Evolutionary conservation across 305 asterid genomes (phyloP).

Genomic region (Andrographis paniculata): DNA sequence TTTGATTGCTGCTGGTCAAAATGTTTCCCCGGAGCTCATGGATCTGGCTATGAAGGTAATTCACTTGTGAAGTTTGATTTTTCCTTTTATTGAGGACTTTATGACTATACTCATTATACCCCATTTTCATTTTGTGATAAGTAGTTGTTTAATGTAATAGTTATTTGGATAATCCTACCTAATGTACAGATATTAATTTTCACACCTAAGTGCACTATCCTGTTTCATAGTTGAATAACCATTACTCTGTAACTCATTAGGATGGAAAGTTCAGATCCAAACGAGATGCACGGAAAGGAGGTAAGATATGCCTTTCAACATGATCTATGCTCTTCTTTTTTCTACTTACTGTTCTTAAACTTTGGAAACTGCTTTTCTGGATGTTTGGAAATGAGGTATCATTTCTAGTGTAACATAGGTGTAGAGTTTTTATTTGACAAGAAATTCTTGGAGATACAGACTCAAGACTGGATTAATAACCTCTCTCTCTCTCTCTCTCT

Average conservation of each 20-base stretch:
- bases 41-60: slow-evolving; percentile 98
- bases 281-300: slow-evolving; percentile 97
- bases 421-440: too few species aligned
- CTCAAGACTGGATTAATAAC: too few species aligned
- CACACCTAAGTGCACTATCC: not conserved
- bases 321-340: slow-evolving; percentile 12
- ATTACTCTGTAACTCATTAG: slow-evolving; percentile 45
- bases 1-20: slow-evolving; percentile 94
- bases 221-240: slow-evolving; percentile 24
- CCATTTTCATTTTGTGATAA: not conserved
- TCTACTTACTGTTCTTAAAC: slow-evolving; percentile 8
- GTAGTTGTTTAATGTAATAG: not conserved
- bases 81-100: not conserved
- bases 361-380: not conserved
- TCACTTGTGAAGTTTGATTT: slow-evolving; percentile 1
- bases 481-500: too few species aligned
- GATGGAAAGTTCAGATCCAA: slow-evolving; percentile 96
- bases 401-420: not conserved
- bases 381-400: slow-evolving; percentile 11
- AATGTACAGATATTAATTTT: not conserved
- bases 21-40: slow-evolving; percentile 75
- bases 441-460: too few species aligned
- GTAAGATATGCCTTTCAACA: slow-evolving; percentile 34
- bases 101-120: not conserved
- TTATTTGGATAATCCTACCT: not conserved